Percentiles rank a stretch among this genome's conserved stretches.
These are phyloP conservation scores for Mallotus nudiflorus DNA, from an alignment of 345 rosid genomes.

Conservation along the genomic window DNA sequence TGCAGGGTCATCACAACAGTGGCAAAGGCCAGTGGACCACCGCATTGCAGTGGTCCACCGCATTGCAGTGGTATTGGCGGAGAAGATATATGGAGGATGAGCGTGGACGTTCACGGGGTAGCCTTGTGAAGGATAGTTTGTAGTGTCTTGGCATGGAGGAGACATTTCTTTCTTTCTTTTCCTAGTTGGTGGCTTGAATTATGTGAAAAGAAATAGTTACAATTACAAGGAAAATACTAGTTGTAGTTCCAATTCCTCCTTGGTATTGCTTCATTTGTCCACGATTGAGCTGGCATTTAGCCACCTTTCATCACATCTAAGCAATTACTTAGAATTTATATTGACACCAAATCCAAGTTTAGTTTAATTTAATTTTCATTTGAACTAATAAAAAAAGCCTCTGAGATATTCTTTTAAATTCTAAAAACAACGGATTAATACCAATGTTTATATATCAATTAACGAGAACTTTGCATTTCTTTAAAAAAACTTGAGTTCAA, in stretches of 20 bases:
- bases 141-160: slow-evolving; percentile 31
- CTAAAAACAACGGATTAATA: too few relatives aligned
- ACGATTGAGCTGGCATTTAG: slow-evolving; percentile 1
- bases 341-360: too few relatives aligned
- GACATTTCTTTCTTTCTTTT: slow-evolving; percentile 22
- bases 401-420: too few relatives aligned
- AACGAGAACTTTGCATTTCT: too few relatives aligned
- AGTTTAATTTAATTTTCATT: too few relatives aligned
- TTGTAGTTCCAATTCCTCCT: slow-evolving; percentile 6
- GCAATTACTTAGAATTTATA: background rate
- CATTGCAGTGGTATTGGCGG: slow-evolving; percentile 12
- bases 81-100: slow-evolving; percentile 14
- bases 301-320: background rate
- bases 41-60: too few relatives aligned
- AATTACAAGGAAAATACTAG: slow-evolving; percentile 2
- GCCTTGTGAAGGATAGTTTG: slow-evolving; percentile 29
- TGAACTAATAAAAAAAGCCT: too few relatives aligned
- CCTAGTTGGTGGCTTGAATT: slow-evolving; percentile 8
- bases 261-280: slow-evolving; percentile 14
- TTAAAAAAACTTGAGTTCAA: too few relatives aligned
- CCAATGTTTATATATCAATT: too few relatives aligned
- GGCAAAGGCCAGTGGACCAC: slow-evolving; percentile 58
- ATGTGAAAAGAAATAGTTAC: background rate
- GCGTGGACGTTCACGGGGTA: slow-evolving; percentile 34
- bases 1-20: slow-evolving; percentile 48